Base-by-base conservation (phyloP, 1,139 yeast species). In the Debaryomycetaceae sp. region DNA sequence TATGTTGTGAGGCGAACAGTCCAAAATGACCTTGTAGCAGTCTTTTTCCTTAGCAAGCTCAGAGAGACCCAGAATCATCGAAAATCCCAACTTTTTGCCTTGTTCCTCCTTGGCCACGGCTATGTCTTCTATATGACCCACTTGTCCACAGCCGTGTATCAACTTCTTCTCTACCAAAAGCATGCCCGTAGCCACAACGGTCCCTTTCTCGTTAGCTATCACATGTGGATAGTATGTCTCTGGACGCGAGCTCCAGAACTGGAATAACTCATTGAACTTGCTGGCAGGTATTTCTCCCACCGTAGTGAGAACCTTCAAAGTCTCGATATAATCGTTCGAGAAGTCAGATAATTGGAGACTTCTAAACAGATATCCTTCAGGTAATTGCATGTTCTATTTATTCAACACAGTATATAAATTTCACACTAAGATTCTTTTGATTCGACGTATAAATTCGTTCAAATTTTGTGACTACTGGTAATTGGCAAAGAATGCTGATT, bases 51-150 rank as follows among this genome's bases (percentile, higher is more conserved):
- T 57, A 5, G 88, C 97, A 39, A 86, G 61, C 24, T 71, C 70
- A 5, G 84, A 78, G 57, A 93, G 73, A 13, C 79, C 72, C 27
- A 73, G 66, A 54, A 93, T 87, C 66, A 93, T 64, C 14, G 75
- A 68, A 53, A 75, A 68, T 0, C 99, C 99, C 43, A 93, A 69
- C 53, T 81, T 80, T 61, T 84, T 83, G 6, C 99, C 99, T 58
- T 91, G 97, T 62, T 87, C 89, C 13, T 75, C 67, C 34, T 65
- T 63, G 33, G 82, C 78, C 5, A 93, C 96, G 0, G 97, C 87
- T 48, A 93, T 91, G 61, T 93, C 99, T 61, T 93, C 99, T 50
- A 93, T 86, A 65, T 93, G 99, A 5, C 98, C 99, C 9, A 89
- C 96, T 44, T 74, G 65, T 0, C 96, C 96, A 62, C 95, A 83